Conservation (phyloP, 768 basidiomycete genomes). For the Mycena belliarum region DNA sequence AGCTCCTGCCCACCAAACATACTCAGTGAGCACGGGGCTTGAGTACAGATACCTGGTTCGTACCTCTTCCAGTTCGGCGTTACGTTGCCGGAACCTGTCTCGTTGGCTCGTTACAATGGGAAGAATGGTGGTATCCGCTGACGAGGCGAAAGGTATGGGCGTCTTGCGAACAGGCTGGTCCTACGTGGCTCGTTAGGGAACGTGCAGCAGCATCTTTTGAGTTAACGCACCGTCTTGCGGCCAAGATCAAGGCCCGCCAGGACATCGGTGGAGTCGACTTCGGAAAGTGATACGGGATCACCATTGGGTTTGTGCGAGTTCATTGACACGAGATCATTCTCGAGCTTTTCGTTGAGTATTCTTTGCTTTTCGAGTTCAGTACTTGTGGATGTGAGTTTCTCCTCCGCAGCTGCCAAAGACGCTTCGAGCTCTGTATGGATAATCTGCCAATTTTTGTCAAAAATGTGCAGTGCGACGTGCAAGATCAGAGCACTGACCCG, state of each 20-base stretch:
- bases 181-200: conserved; percentile 19
- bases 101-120: conserved; percentile 97
- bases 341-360: conserved; percentile 83
- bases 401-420: conserved; percentile 57
- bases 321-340: conserved; percentile 85
- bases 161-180: conserved; percentile 48
- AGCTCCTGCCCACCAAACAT: conserved; percentile 62
- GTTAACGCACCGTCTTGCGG: conserved; percentile 47
- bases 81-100: conserved; percentile 96
- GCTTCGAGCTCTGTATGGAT: conserved; percentile 80
- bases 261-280: conserved; percentile 47
- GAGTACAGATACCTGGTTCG: conserved; percentile 18
- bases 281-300: conserved; percentile 33
- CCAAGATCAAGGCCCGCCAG: conserved; percentile 77
- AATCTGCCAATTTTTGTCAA: conserved; percentile 49
- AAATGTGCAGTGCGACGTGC: not conserved
- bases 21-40: not conserved
- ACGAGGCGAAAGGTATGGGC: conserved; percentile 69
- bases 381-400: conserved; percentile 57
- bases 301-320: conserved; percentile 56
- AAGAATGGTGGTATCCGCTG: conserved; percentile 92
- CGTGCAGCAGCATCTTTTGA: not conserved
- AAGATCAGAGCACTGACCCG: conserved; percentile 47
- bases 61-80: conserved; percentile 95
- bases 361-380: conserved; percentile 78